phyloP scores from a whole-genome alignment of 176 grass and related monocot genomes.

The Triticum turgidum region DNA sequence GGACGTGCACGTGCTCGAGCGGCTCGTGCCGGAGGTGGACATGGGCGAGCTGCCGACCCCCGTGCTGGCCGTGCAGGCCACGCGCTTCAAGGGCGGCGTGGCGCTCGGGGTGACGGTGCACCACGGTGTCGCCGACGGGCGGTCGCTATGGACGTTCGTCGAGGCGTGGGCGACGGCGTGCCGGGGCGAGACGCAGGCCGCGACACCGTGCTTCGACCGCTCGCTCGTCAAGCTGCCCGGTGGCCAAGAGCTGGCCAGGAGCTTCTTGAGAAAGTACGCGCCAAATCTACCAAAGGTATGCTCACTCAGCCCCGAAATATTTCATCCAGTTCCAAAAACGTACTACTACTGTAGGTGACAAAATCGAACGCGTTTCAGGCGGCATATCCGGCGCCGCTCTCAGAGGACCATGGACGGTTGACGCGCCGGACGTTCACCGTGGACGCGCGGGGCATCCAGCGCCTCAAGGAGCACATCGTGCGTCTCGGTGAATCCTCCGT shows the following conservation, averaged over 20 bases:
- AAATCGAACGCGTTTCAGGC: neutral
- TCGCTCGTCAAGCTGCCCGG: neutral
- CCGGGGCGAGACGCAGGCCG: neutral
- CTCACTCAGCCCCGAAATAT: neutral
- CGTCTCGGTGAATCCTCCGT: neutral
- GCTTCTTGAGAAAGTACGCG: neutral
- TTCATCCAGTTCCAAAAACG: too few relatives aligned
- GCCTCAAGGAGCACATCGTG: slow-evolving; percentile 28
- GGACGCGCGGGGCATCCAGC: neutral
- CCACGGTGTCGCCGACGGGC: slow-evolving; percentile 26
- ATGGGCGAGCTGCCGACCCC: slow-evolving; percentile 40
- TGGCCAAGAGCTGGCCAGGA: neutral
- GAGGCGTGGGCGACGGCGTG: slow-evolving; percentile 22
- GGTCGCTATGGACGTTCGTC: slow-evolving; percentile 31
- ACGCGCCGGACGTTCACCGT: slow-evolving; percentile 29
- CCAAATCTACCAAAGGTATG: slow-evolving; percentile 26
- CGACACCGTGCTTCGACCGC: neutral
- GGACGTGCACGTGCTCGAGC: slow-evolving; percentile 24
- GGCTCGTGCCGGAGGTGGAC: slow-evolving; percentile 38
- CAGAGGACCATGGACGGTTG: neutral
- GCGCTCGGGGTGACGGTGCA: slow-evolving; percentile 22
- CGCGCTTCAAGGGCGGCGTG: slow-evolving; percentile 5
- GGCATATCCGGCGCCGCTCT: rapidly evolving
- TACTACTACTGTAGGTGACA: too few relatives aligned
- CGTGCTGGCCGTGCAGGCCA: slow-evolving; percentile 55